Evolutionary conservation across 768 basidiomycete species (phyloP).

Genomic region (Auricularia sp.): DNA sequence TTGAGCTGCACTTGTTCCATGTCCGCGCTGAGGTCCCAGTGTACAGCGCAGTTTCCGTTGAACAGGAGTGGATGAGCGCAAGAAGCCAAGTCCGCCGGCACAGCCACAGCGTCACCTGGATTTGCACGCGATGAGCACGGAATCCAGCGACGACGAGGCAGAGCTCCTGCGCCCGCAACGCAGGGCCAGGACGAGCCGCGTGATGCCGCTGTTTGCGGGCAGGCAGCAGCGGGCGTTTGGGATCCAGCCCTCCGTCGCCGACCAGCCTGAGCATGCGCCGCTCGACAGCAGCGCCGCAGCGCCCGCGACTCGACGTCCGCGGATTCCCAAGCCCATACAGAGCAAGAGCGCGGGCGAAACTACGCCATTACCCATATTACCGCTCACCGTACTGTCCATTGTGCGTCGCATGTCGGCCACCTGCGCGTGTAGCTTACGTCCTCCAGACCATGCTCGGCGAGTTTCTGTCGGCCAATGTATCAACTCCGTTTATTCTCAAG

Average conservation of each 20-base stretch:
- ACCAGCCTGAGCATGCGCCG: background rate
- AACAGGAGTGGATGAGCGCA: no score
- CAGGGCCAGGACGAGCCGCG: background rate
- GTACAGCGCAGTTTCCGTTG: no score
- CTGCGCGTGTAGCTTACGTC: slow-evolving; percentile 7
- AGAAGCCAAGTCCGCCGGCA: no score
- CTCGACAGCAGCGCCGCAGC: background rate
- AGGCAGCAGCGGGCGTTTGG: background rate
- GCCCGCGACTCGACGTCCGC: background rate
- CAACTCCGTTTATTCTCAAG: slow-evolving; percentile 83
- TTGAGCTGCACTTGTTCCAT: no score
- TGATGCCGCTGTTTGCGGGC: background rate
- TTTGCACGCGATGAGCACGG: background rate
- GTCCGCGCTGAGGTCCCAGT: no score
- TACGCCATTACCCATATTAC: slow-evolving; percentile 76
- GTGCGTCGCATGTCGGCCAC: slow-evolving; percentile 35
- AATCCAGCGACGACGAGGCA: background rate
- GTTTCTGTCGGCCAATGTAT: slow-evolving; percentile 88
- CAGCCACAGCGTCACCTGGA: no score
- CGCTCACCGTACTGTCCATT: slow-evolving; percentile 89
- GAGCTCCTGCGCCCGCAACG: background rate
- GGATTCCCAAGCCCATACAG: background rate
- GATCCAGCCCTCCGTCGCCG: background rate
- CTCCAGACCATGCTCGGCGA: slow-evolving; percentile 85
- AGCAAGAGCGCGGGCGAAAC: slow-evolving; percentile 24